These are phyloP conservation scores for Nadsonia commutata DNA, from an alignment of 1,139 yeast species.

Conservation along the genomic window DNA sequence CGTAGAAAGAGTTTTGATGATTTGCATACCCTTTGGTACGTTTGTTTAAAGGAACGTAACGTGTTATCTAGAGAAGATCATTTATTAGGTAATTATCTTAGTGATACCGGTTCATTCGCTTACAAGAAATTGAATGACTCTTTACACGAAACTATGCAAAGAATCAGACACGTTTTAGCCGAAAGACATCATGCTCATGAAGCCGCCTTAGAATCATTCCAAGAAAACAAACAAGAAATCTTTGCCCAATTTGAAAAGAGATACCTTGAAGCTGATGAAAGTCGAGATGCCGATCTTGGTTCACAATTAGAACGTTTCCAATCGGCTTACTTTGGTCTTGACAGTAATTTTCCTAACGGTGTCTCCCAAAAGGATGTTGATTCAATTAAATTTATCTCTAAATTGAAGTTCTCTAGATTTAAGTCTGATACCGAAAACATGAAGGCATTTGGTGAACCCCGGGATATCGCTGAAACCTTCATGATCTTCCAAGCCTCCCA, in stretches of 20 bases:
- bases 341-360: constrained; percentile 22
- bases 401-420: constrained; percentile 6
- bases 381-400: constrained; percentile 9
- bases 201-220: constrained; percentile 39
- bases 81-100: constrained; percentile 24
- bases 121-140: constrained; percentile 16
- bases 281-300: constrained; percentile 45
- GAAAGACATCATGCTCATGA: constrained; percentile 70
- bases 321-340: constrained; percentile 68
- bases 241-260: constrained; percentile 41
- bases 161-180: constrained; percentile 73
- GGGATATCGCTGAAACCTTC: constrained; percentile 38
- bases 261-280: constrained; percentile 43
- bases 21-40: constrained; percentile 81
- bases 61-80: constrained; percentile 61
- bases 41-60: constrained; percentile 72
- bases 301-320: constrained; percentile 66
- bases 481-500: constrained; percentile 34
- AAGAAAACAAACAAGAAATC: constrained; percentile 31
- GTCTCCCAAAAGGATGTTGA: constrained; percentile 11
- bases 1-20: constrained; percentile 88
- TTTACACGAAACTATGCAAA: constrained; percentile 43
- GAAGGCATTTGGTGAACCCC: constrained; percentile 15
- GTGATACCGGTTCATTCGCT: constrained; percentile 8
- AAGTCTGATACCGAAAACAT: constrained; percentile 2